These are phyloP conservation scores for Tanacetum coccineum DNA, from an alignment of 129 eudicot genomes.

Conservation along the genomic window DNA sequence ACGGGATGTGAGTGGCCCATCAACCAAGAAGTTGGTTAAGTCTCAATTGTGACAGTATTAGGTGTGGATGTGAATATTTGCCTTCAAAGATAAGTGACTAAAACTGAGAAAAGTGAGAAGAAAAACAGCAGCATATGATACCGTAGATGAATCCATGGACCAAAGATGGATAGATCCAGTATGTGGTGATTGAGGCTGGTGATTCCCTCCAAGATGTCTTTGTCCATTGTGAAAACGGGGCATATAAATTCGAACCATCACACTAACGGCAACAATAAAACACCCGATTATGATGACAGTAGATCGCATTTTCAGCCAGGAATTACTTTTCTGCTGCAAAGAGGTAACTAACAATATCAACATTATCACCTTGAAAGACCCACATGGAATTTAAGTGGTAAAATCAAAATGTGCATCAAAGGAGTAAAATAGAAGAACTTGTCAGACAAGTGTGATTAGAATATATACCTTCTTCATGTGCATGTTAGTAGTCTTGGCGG, in stretches of 20 bases:
- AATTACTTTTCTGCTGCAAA: conserved; percentile 47
- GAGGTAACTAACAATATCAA: conserved; percentile 13
- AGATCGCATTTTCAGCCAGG: conserved; percentile 48
- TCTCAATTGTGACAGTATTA: no score
- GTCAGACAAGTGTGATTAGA: no score
- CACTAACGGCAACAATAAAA: conserved; percentile 47
- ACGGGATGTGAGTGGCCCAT: no score
- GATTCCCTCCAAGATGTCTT: conserved; percentile 32
- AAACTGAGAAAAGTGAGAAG: background rate
- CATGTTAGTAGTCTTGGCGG: conserved; percentile 40
- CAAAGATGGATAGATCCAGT: conserved; percentile 34
- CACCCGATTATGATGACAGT: conserved; percentile 48
- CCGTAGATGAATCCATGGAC: conserved; percentile 50
- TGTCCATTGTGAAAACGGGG: conserved; percentile 42
- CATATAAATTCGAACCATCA: conserved; percentile 38
- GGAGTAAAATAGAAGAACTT: no score
- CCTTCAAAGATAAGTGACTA: background rate
- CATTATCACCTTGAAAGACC: background rate
- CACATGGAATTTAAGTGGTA: background rate
- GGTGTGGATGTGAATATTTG: no score
- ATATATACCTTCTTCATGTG: conserved; percentile 62
- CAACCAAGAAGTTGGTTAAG: no score
- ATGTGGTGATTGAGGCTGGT: conserved; percentile 36
- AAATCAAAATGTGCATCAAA: background rate
- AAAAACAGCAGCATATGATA: conserved; percentile 24